A percentile compares a stretch with the other conserved stretches of the same genome.
Evolutionary conservation across 768 basidiomycete species (phyloP).

Genomic region (Scleroderma citrinum): DNA sequence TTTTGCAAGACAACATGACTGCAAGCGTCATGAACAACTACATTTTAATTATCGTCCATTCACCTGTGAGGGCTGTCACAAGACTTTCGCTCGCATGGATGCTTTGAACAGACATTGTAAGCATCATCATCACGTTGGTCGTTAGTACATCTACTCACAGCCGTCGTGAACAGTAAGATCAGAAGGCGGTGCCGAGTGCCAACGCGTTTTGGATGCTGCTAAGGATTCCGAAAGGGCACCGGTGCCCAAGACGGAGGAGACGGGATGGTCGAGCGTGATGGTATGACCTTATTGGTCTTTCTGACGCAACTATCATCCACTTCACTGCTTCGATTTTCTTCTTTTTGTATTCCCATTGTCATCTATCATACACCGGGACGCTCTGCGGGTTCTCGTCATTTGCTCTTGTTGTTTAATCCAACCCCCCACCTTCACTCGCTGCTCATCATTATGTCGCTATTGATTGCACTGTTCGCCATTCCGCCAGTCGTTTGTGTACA

Average conservation of each 20-base stretch:
- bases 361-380: constrained; percentile 15
- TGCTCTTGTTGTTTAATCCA: constrained; percentile 5
- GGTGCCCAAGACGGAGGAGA: constrained; percentile 28
- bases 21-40: constrained; percentile 92
- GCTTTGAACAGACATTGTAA: constrained; percentile 89
- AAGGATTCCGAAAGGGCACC: constrained; percentile 21
- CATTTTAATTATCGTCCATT: constrained; percentile 92
- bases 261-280: constrained; percentile 28
- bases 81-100: constrained; percentile 93
- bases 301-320: constrained; percentile 5
- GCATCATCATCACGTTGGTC: constrained; percentile 29
- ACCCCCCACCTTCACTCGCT: not conserved
- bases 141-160: not conserved
- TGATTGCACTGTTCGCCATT: constrained; percentile 2
- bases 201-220: constrained; percentile 33
- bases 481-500: constrained; percentile 2
- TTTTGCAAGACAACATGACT: constrained; percentile 92
- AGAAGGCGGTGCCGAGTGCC: constrained; percentile 77
- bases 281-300: constrained; percentile 18
- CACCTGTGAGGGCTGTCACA: constrained; percentile 86
- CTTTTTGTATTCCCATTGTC: constrained; percentile 20
- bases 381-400: constrained; percentile 20
- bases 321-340: constrained; percentile 14
- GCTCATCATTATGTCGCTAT: constrained; percentile 3
- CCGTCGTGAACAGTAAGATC: constrained; percentile 52